A percentile compares a stretch with the other conserved stretches of the same genome.
Conservation (phyloP, 768 basidiomycete genomes). For the Holtermannia corniformis region DNA sequence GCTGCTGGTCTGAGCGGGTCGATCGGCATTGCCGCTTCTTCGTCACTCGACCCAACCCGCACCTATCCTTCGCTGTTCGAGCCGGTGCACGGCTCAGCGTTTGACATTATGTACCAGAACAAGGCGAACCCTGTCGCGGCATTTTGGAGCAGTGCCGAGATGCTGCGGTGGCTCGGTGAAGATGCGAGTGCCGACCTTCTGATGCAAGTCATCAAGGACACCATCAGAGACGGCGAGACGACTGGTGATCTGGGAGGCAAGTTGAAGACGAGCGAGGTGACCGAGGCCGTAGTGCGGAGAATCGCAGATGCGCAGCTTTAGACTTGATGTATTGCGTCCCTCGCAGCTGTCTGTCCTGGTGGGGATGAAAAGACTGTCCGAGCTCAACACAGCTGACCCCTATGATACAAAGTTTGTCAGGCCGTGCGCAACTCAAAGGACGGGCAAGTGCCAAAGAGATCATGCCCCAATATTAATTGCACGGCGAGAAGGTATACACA, state of each 20-base stretch:
- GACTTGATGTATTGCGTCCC: too few relatives aligned
- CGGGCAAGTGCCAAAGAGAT: too few relatives aligned
- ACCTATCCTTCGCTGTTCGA: constrained; percentile 50
- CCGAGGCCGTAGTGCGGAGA: constrained; percentile 16
- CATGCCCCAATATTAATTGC: too few relatives aligned
- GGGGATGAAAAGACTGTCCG: too few relatives aligned
- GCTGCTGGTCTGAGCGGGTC: constrained; percentile 51
- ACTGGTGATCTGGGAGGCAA: constrained; percentile 21
- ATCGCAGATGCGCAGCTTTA: too few relatives aligned
- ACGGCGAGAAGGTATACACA: too few relatives aligned
- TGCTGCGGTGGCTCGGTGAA: constrained; percentile 48
- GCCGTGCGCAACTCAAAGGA: too few relatives aligned
- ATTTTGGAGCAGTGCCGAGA: constrained; percentile 52
- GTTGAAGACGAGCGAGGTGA: constrained; percentile 15
- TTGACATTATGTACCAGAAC: constrained; percentile 51
- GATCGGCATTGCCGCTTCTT: constrained; percentile 53
- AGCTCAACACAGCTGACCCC: too few relatives aligned
- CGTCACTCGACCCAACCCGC: constrained; percentile 46
- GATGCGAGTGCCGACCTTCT: constrained; percentile 33
- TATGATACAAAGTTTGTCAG: too few relatives aligned
- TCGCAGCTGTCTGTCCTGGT: too few relatives aligned
- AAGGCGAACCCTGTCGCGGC: constrained; percentile 53
- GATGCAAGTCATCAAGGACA: constrained; percentile 14
- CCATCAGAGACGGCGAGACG: constrained; percentile 16
- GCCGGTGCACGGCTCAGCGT: constrained; percentile 53